phyloP scores from a whole-genome alignment of 176 grass and related monocot species.

The Canna indica region DNA sequence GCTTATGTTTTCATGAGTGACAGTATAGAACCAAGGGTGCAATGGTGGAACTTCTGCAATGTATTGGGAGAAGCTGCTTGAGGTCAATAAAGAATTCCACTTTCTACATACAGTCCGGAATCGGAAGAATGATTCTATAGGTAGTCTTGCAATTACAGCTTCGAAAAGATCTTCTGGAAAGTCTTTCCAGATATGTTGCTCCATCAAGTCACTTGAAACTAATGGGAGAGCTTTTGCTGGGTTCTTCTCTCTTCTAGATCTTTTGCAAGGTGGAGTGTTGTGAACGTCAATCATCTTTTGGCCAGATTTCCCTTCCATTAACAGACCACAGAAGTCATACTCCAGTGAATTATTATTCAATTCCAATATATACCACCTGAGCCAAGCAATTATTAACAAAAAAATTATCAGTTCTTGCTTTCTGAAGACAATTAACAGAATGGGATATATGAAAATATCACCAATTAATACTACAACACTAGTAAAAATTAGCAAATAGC shows the following conservation, averaged over 20 bases:
- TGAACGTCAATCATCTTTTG: constrained; percentile 50
- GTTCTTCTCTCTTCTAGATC: constrained; percentile 40
- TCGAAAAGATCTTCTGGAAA: constrained; percentile 87
- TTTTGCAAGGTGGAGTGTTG: constrained; percentile 48
- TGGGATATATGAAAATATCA: not conserved
- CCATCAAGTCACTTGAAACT: constrained; percentile 49
- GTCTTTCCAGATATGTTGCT: constrained; percentile 72
- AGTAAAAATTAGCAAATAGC: too few species aligned
- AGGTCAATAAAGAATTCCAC: constrained; percentile 70
- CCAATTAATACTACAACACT: too few species aligned
- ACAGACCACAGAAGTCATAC: constrained; percentile 48
- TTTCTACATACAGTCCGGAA: constrained; percentile 77
- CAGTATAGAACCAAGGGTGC: constrained; percentile 82
- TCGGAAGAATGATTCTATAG: constrained; percentile 62
- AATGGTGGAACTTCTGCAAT: constrained; percentile 46
- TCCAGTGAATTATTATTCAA: constrained; percentile 50
- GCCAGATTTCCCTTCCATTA: constrained; percentile 38
- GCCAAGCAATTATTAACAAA: constrained; percentile 18
- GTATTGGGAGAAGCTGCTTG: constrained; percentile 50
- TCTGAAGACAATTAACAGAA: not conserved
- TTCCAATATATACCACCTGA: constrained; percentile 70
- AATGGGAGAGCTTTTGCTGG: constrained; percentile 32
- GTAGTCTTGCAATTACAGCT: constrained; percentile 79
- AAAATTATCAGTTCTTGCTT: not conserved
- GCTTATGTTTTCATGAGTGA: constrained; percentile 68